These are phyloP conservation scores for Pythium apleroticum DNA, from an alignment of 352 stramenopile species.

Conservation along the genomic window DNA sequence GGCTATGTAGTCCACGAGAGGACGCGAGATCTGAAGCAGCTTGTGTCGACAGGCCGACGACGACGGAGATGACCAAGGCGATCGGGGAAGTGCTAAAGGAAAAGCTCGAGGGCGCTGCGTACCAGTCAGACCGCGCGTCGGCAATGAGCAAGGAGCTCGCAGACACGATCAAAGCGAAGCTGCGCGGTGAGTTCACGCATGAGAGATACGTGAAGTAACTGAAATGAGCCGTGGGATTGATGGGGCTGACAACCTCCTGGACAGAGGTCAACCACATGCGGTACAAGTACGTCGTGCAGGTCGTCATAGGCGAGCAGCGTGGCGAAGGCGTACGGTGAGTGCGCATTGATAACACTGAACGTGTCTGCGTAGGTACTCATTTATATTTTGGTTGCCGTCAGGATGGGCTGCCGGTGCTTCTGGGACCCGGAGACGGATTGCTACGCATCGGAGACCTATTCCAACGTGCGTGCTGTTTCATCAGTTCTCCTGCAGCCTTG, in stretches of 20 bases:
- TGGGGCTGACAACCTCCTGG: background rate
- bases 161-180: constrained; percentile 76
- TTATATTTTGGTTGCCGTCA: constrained; percentile 17
- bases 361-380: too few species aligned
- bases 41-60: constrained; percentile 42
- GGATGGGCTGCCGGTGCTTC: constrained; percentile 90
- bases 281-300: constrained; percentile 91
- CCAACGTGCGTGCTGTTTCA: constrained; percentile 53
- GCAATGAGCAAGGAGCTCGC: constrained; percentile 85
- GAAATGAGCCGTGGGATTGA: background rate
- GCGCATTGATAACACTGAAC: background rate
- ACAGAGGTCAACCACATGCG: constrained; percentile 61
- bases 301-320: constrained; percentile 89
- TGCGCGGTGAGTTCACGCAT: constrained; percentile 56
- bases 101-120: constrained; percentile 61
- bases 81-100: constrained; percentile 64
- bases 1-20: too few species aligned
- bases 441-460: constrained; percentile 88
- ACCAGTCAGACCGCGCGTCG: constrained; percentile 76
- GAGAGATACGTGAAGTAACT: too few species aligned
- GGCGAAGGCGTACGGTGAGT: constrained; percentile 79
- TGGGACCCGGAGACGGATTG: constrained; percentile 90
- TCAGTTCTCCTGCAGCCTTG: background rate
- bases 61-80: constrained; percentile 81
- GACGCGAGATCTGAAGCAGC: too few species aligned